Evolutionary conservation across 176 grass and related monocot genomes (phyloP).

Genomic region (Cocos nucifera): DNA sequence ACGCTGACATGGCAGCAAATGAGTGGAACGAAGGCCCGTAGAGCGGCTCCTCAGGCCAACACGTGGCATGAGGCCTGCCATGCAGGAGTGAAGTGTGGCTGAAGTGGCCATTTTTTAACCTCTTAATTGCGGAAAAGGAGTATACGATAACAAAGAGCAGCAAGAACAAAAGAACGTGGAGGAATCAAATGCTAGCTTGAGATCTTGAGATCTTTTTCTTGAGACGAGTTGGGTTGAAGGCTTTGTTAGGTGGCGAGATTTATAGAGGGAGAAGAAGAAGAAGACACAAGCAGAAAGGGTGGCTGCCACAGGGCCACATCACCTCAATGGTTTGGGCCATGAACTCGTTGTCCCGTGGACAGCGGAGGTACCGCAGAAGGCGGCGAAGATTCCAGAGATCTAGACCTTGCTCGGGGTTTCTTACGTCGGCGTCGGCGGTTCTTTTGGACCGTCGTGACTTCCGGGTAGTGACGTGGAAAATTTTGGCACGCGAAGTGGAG

Average conservation of each 20-base stretch:
- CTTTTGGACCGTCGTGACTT: background rate
- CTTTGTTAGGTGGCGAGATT: background rate
- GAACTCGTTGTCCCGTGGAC: slow-evolving; percentile 13
- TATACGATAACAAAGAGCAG: too few species aligned
- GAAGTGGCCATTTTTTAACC: background rate
- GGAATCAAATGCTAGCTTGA: too few species aligned
- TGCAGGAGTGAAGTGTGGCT: slow-evolving; percentile 3
- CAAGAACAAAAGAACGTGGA: too few species aligned
- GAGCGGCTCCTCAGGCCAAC: background rate
- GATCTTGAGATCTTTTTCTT: too few species aligned
- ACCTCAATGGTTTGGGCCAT: background rate
- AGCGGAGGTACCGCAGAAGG: background rate
- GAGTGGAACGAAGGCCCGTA: background rate
- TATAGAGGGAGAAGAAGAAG: background rate
- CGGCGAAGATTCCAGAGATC: slow-evolving; percentile 3
- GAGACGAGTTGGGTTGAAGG: background rate
- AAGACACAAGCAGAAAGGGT: background rate
- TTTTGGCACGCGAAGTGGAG: slow-evolving; percentile 15
- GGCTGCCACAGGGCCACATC: slow-evolving; percentile 10
- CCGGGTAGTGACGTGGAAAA: background rate
- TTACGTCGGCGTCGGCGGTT: too few species aligned
- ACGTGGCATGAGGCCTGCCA: background rate
- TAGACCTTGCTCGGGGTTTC: background rate
- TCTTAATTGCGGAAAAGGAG: too few species aligned
- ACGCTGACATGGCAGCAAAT: background rate